These are phyloP conservation scores for Melampsora abietis-canadensis DNA, from an alignment of 1,284 basidiomycete species.

Conservation along the genomic window DNA sequence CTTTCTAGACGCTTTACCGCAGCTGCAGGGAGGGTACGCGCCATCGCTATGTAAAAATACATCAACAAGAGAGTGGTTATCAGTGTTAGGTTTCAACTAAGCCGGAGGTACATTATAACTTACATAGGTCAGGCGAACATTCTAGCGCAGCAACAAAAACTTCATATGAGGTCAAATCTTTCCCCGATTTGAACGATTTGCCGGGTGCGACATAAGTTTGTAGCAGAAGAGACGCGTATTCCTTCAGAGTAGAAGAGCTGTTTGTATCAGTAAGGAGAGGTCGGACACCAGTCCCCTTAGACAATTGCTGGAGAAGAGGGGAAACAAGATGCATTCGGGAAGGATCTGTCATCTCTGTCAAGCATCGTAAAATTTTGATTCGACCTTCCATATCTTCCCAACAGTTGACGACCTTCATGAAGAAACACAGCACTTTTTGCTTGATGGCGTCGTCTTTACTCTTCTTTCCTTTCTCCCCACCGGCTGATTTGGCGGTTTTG, in stretches of 20 bases:
- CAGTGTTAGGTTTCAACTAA: not conserved
- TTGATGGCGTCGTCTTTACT: slow-evolving; percentile 1
- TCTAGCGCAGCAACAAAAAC: slow-evolving; percentile 24
- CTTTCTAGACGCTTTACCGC: slow-evolving; percentile 18
- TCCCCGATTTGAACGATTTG: slow-evolving; percentile 18
- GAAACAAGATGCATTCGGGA: slow-evolving; percentile 12
- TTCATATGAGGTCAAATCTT: slow-evolving; percentile 22
- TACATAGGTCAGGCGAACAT: slow-evolving; percentile 15
- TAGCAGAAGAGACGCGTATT: slow-evolving; percentile 32
- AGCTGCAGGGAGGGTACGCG: slow-evolving; percentile 15
- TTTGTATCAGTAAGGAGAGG: not conserved
- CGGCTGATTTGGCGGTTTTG: not conserved
- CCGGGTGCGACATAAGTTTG: slow-evolving; percentile 29
- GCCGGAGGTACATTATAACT: not conserved
- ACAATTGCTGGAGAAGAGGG: slow-evolving; percentile 30
- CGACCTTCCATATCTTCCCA: slow-evolving; percentile 38
- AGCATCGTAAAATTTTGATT: slow-evolving; percentile 29
- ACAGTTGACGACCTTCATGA: slow-evolving; percentile 36
- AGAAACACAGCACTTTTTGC: slow-evolving; percentile 28
- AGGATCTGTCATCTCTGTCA: slow-evolving; percentile 19
- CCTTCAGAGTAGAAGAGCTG: slow-evolving; percentile 2
- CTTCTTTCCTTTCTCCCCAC: not conserved
- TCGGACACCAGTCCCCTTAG: not conserved
- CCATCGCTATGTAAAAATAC: not conserved
- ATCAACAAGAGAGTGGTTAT: not conserved